Evolutionary conservation across 2,329 filamentous ascomycete genomes (phyloP).

Genomic region (Penicillium digitatum): DNA sequence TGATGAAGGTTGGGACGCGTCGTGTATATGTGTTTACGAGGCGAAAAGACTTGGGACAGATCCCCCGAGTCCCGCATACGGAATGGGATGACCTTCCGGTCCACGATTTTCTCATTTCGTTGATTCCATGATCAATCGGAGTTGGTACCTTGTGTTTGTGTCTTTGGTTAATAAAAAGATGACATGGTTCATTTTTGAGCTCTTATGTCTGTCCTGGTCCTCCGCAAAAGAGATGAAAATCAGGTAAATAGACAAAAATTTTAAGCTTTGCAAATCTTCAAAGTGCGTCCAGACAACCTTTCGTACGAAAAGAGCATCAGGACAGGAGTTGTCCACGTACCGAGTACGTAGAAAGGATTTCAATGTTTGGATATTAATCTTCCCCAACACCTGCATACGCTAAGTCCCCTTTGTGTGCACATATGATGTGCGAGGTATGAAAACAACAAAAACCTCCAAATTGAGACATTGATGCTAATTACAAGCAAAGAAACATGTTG

Average conservation of each 20-base stretch:
- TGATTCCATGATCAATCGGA: constrained; percentile 41
- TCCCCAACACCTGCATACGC: no score
- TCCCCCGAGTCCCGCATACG: constrained; percentile 26
- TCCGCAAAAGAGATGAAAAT: constrained; percentile 20
- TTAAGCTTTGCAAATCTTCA: constrained; percentile 25
- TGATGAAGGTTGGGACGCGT: constrained; percentile 26
- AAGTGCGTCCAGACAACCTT: background rate
- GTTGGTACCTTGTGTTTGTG: constrained; percentile 37
- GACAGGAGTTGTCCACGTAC: no score
- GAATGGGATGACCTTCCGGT: constrained; percentile 31
- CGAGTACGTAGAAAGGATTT: no score
- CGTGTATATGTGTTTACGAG: constrained; percentile 38
- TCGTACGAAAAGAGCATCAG: background rate
- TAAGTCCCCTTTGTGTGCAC: background rate
- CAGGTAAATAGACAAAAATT: constrained; percentile 26
- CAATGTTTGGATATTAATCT: no score
- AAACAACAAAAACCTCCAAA: background rate
- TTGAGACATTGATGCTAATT: background rate
- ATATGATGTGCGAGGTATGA: background rate
- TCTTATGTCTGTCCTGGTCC: constrained; percentile 14
- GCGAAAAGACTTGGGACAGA: constrained; percentile 28
- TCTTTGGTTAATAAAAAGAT: constrained; percentile 36
- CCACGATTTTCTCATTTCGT: constrained; percentile 37
- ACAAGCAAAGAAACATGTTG: background rate
- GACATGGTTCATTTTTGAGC: constrained; percentile 26